phyloP scores from a whole-genome alignment of 257 asterid species.

The Solanum paucissectum region DNA sequence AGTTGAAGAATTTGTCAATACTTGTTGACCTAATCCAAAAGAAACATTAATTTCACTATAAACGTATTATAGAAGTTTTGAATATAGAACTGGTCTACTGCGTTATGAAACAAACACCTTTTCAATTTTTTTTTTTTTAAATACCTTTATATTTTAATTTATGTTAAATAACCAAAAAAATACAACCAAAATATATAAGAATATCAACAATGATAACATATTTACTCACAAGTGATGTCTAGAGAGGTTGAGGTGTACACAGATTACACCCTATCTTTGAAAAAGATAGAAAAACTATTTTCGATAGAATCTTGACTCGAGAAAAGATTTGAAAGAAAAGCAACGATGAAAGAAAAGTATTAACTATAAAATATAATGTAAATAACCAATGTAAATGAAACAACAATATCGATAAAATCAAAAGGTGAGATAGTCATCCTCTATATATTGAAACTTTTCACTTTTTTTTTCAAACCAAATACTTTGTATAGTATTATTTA shows the following conservation, averaged over 20 bases:
- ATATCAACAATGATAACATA: not conserved
- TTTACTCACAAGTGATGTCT: not conserved
- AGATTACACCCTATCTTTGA: not conserved
- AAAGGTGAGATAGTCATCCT: not conserved
- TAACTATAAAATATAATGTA: not conserved
- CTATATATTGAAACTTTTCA: not conserved
- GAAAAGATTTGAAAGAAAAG: not conserved
- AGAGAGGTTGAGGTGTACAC: not conserved
- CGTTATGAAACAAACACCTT: not conserved
- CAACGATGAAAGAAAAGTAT: not conserved
- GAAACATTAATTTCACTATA: not conserved
- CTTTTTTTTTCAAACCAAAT: not conserved
- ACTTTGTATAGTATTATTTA: too few species aligned
- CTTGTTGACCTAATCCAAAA: not conserved
- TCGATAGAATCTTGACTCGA: not conserved
- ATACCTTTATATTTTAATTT: not conserved
- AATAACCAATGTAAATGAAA: not conserved
- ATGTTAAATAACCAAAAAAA: not conserved
- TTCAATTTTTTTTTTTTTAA: fast-evolving
- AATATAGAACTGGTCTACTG: not conserved
- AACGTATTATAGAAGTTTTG: not conserved
- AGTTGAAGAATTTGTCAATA: not conserved
- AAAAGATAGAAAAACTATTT: not conserved
- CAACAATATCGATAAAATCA: not conserved
- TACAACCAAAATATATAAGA: not conserved